Evolutionary conservation across 2,329 filamentous ascomycete species (phyloP), one percentile per base, ranked within the genome.

Genomic region (Cladophialophora bantiana): DNA sequence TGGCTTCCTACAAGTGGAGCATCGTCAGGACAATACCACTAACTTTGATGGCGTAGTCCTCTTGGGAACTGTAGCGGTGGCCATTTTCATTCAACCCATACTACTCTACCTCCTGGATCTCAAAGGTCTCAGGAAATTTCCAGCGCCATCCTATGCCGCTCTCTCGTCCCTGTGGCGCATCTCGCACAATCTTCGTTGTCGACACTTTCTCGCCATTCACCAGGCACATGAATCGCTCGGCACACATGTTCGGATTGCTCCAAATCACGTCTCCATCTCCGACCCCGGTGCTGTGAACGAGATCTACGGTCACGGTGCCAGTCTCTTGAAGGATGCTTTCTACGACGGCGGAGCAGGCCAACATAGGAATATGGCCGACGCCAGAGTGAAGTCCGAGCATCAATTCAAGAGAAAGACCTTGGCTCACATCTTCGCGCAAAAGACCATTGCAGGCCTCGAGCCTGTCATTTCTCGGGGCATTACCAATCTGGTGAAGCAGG

Each of bases 211-310:
- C 1, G 66, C 67, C 7, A 58, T 75, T n/a, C 64, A 73, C 40
- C n/a, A 70, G 38, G 69, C 71, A 7, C 73, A 75, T 60, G 15
- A 67, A 40, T 20, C 63, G 40, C 55, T 74, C 18, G 73, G 74
- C 0, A 67, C 76, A 0, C 73, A 85, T n/a, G 78, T 85, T 0
- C 80, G 83, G 0, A 79, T 84, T 62, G 81, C 80, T 0, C 83
- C 83, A 0, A 77, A 82, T 18, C 78, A 83, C 7, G 85, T 83
- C 62, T 83, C 79, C 40, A 75, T 86, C 66, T 76, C 76, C 38
- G 78, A 83, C 61, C 73, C 77, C 0, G 72, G 77, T 0, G 81
- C 80, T 0, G 68, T 78, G 2, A 82, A 80, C 62, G 74, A 69
- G 0, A 78, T 84, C 34, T 84, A 83, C 65, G 78, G 79, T 6